Base-by-base conservation (phyloP, 2,329 filamentous ascomycete genomes). In the Fusarium luffae region DNA sequence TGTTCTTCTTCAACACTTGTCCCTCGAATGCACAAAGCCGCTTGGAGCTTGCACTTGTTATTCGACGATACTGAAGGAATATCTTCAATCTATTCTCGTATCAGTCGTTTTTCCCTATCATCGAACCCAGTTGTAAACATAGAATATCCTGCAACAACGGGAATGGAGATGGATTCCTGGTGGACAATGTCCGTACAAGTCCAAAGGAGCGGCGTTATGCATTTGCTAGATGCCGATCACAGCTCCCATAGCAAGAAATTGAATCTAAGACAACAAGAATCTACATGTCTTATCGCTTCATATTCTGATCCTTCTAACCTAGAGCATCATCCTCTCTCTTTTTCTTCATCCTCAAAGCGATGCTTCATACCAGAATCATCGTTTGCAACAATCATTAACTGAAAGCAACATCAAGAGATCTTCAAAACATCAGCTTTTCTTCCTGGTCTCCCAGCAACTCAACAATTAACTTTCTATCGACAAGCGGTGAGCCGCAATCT, bases 401-500 rank as follows among this genome's bases (percentile, higher is more conserved):
- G 14, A 49, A 55, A 41, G 54, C 52, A 44, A 40, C 49, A 21
- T 44, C 25, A 44, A 27, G 25, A 66, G 21, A 66, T 61, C 43
- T 51, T 55, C 56, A 62, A 70, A 69, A 67, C 48, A 70, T 40
- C 41, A 42, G 25, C 40, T 46, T 63, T 30, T 59, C 67, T 40
- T 21, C 44, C 12, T 58, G 62, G 67, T 69, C 34, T 42, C 67
- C 67, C 28, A 68, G 67, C 66, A 70, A 70, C 63, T 68, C 46
- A 16, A 42, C 32, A 59, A 70, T 70, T 68, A 68, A 59, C 63
- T 70, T 70, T 70, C 25, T 40, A 25, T 11, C 42, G 50, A 54
- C 54, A 34, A 55, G 62, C 68, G 54, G 67, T 63, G 63, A 54
- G 54, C 30, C 23, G 12, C 16, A 43, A 42, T 70, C 58, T 68